A percentile compares a stretch with the other conserved stretches of the same genome.
Evolutionary conservation across 768 basidiomycete genomes (phyloP).

Genomic region (Pleurotus ostreatus): DNA sequence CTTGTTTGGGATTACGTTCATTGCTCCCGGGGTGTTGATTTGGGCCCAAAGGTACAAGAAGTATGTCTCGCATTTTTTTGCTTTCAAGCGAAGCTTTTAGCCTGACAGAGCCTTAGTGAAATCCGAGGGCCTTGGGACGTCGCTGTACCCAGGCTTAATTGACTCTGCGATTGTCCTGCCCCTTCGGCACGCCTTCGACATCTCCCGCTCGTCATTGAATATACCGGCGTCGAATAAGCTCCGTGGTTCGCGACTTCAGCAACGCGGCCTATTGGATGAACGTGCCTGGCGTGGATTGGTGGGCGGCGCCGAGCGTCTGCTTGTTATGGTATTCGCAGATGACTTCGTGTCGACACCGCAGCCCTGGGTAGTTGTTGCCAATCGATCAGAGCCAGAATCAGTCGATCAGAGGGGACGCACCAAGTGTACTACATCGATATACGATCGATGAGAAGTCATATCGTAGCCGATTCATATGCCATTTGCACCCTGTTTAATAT

Average conservation of each 20-base stretch:
- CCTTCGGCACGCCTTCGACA: background rate
- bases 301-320: conserved; percentile 5
- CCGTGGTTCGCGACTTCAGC: conserved; percentile 3
- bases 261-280: background rate
- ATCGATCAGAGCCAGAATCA: conserved; percentile 9
- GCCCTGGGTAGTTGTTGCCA: background rate
- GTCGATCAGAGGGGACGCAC: conserved; percentile 6
- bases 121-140: conserved; percentile 91
- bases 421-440: conserved; percentile 2
- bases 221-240: conserved; percentile 1
- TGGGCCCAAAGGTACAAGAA: conserved; percentile 91
- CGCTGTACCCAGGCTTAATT: conserved; percentile 69
- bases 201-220: conserved; percentile 1
- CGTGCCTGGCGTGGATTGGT: conserved; percentile 2
- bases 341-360: conserved; percentile 5
- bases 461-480: conserved; percentile 6
- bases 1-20: conserved; percentile 58
- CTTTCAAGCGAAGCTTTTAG: conserved; percentile 5
- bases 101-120: conserved; percentile 47
- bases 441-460: conserved; percentile 7
- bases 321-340: background rate
- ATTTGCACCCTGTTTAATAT: conserved; percentile 6
- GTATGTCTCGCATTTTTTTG: conserved; percentile 35
- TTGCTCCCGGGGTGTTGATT: conserved; percentile 69
- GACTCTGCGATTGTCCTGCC: conserved; percentile 9